Conservation (phyloP, 2,329 filamentous ascomycete species). For the Lachnellula cervina region DNA sequence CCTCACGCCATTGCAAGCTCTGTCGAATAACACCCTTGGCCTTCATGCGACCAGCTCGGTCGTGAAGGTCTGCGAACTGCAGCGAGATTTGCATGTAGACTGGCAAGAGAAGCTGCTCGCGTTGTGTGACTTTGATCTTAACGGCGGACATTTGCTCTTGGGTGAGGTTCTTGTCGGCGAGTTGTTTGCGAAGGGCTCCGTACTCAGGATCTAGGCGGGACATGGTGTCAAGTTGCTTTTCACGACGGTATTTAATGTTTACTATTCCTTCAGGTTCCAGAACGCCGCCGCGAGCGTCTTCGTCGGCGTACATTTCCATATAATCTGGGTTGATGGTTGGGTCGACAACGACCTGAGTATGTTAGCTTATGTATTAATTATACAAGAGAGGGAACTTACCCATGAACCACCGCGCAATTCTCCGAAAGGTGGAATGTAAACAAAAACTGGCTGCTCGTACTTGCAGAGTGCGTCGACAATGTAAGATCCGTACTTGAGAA, state of each 20-base stretch:
- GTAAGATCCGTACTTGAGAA: constrained; percentile 98
- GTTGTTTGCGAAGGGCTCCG: constrained; percentile 74
- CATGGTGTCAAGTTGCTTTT: constrained; percentile 98
- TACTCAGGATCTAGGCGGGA: constrained; percentile 84
- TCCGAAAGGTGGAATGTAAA: constrained; percentile 95
- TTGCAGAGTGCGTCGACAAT: constrained; percentile 98
- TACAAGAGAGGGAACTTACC: constrained; percentile 43
- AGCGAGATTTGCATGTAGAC: constrained; percentile 94
- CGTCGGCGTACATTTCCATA: constrained; percentile 99
- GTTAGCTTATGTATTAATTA: constrained; percentile 29
- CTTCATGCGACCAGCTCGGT: constrained; percentile 95
- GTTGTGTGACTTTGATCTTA: constrained; percentile 77
- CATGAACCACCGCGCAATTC: constrained; percentile 98
- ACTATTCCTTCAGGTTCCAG: constrained; percentile 97
- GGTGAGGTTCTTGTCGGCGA: constrained; percentile 58
- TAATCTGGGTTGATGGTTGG: constrained; percentile 93
- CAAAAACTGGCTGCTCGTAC: constrained; percentile 97
- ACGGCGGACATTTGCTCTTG: constrained; percentile 72
- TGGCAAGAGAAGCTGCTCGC: constrained; percentile 84
- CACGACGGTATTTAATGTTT: constrained; percentile 96
- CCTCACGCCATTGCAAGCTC: constrained; percentile 77
- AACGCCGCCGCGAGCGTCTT: constrained; percentile 91
- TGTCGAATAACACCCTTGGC: constrained; percentile 92
- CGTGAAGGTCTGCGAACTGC: constrained; percentile 95
- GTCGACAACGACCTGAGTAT: constrained; percentile 76